Evolutionary conservation across 2,329 filamentous ascomycete species (phyloP), one percentile per base, ranked within the genome.

Genomic region (Ophiostoma fasciatum): DNA sequence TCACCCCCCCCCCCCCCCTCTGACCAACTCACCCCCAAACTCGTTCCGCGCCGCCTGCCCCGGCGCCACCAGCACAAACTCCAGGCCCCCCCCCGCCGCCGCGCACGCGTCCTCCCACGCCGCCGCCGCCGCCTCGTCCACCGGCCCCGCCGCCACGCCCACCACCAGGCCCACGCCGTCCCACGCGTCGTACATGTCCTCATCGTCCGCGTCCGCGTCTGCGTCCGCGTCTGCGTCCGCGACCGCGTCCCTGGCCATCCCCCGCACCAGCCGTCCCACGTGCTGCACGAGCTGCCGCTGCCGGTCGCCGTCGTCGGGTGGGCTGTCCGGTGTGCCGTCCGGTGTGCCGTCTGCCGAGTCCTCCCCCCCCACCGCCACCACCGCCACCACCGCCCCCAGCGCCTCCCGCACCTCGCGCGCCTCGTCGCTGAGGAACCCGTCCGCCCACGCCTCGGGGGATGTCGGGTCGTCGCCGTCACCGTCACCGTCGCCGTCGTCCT

Each of bases 81-180:
- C 76, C 45, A 79, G 54, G 2, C 71, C 70, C 25, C 52, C 61
- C 2, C 71, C 70, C 25, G 52, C 61, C 38, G 68, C 67, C 4
- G 62, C 63, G 46, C 70, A 74, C 17, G 64, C 46, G 37, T 74
- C 71, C 45, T 79, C 74, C 73, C 72, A 78, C 42, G 68, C 64
- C 20, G 74, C 70, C 11, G 66, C 54, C 26, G 62, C 60, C 22
- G 51, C 51, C 14, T 53, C 45, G 7, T 15, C 33, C 4, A 36
- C 31, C 13, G 38, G 28, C 2, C 25, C 51, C 30, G 57, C 58
- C 17, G 60, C 65, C 21, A 79, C 62, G 1, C 68, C 72, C 1
- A 80, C 56, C 2, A 66, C 76, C 11, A 81, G 46, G 13, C 63
- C 60, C 0, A 78, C 71, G 1, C 75, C 76, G 38, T 79, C 75